Percentiles rank a stretch among this genome's conserved stretches.
phyloP scores from a whole-genome alignment of 371 early-diverging fungal genomes.

The Paraphysoderma sedebokerense region DNA sequence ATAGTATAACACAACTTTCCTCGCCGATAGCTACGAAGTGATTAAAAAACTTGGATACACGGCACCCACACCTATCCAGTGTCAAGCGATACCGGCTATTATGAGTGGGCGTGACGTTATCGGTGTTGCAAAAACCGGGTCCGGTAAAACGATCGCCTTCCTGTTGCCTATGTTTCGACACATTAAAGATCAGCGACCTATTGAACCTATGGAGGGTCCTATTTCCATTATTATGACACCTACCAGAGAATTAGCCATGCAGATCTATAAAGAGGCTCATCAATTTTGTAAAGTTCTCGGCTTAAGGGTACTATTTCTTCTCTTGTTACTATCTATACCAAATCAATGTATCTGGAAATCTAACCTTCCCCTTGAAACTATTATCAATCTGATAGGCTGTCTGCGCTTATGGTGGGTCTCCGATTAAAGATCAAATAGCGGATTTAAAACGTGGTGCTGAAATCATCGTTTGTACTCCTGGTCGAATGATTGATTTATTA shows the following conservation, averaged over 20 bases:
- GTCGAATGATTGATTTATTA: constrained; percentile 97
- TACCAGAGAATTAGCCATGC: constrained; percentile 96
- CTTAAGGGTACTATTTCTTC: constrained; percentile 19
- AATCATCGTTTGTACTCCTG: constrained; percentile 98
- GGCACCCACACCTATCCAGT: constrained; percentile 87
- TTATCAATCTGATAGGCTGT: constrained; percentile 36
- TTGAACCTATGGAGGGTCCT: constrained; percentile 78
- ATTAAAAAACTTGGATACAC: constrained; percentile 66
- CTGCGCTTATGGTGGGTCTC: constrained; percentile 96
- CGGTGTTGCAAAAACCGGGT: constrained; percentile 98
- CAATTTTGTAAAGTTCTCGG: constrained; percentile 68
- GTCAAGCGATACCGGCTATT: constrained; percentile 94
- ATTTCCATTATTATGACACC: constrained; percentile 96
- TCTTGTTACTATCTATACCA: not conserved
- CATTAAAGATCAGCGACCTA: constrained; percentile 82
- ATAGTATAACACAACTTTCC: not conserved
- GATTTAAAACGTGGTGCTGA: constrained; percentile 96
- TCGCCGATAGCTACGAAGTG: constrained; percentile 32
- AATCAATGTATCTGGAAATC: not conserved
- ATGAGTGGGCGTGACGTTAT: constrained; percentile 95
- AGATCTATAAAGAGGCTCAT: constrained; percentile 87
- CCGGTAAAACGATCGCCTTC: constrained; percentile 95
- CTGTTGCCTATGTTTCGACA: constrained; percentile 92
- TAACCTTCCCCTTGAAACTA: not conserved
- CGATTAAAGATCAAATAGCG: constrained; percentile 94